Evolutionary conservation across 495 filamentous ascomycete genomes (phyloP), one percentile per base, ranked within the genome.

Genomic region (Lophiostoma macrostomum): DNA sequence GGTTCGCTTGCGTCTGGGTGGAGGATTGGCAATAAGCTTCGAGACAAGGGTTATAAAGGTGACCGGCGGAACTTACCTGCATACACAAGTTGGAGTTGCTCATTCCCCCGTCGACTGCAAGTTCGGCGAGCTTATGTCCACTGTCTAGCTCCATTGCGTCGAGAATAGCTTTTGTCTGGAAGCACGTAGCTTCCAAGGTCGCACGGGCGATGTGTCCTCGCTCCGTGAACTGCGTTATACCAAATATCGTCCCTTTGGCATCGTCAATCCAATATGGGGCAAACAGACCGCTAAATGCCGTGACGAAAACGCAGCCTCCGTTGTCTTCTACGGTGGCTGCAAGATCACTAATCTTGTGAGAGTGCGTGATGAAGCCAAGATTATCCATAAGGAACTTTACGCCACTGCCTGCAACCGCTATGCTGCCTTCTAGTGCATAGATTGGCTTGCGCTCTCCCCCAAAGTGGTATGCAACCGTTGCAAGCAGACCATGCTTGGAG

Each of bases 221-320:
- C 58, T 88, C 76, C 0, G 91, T 97, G 73, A 91, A 84, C 67
- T 93, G 88, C 2, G 91, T 96, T 58, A 97, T 88, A 18, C 91
- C 91, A 63, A 95, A 91, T 18, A 93, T 81, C 1, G 91, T 96
- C 44, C 91, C 91, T 69, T 90, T 84, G 27, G 90, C 90, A 70
- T 95, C 89, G 67, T 96, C 91, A 56, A 96, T 95, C 91, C 91
- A 97, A 68, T 96, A 96, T n/a, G 91, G 91, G 14, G 91, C 91
- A 69, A 96, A 96, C 1, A 97, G 76, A 54, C 91, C 91, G 73
- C 87, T 93, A 69, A 97, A 97, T 0, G 91, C 91, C 25, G 91
- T 96, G 39, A 97, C 91, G 64, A 97, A 97, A 5, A 94, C 80
- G 30, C 91, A 88, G 20, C 91, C 91, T 54, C 91, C 91, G 52